phyloP scores from a whole-genome alignment of 2,329 filamentous ascomycete genomes.

The Paraphoma chrysanthemicola region DNA sequence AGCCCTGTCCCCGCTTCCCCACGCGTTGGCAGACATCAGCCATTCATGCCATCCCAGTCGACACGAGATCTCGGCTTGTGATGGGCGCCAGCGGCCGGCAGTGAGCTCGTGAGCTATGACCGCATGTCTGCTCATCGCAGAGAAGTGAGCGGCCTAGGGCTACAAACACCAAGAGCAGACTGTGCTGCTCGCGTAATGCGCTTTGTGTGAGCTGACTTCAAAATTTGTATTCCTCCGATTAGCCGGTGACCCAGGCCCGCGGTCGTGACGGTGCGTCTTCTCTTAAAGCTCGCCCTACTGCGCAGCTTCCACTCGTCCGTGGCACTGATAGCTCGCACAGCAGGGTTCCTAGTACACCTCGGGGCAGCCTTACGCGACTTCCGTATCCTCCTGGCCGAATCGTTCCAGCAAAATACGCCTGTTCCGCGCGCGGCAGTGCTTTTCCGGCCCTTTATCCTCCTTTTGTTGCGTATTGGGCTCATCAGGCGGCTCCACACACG shows the following conservation, averaged over 20 bases:
- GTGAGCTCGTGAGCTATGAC: conserved; percentile 21
- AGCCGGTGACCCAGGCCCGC: conserved; percentile 32
- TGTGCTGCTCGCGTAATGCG: conserved; percentile 8
- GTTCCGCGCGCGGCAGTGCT: conserved; percentile 29
- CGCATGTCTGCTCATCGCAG: conserved; percentile 15
- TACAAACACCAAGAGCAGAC: not conserved
- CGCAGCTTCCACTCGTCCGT: conserved; percentile 48
- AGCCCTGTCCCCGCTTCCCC: conserved; percentile 20
- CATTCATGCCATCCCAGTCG: conserved; percentile 10
- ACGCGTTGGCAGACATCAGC: conserved; percentile 23
- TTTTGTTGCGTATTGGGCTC: conserved; percentile 14
- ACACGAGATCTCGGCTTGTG: conserved; percentile 10
- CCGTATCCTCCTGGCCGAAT: conserved; percentile 47
- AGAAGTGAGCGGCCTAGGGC: not conserved
- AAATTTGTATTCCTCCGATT: conserved; percentile 29
- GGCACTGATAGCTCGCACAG: conserved; percentile 35
- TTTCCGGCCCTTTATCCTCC: conserved; percentile 35
- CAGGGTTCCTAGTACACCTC: conserved; percentile 40
- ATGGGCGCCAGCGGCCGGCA: conserved; percentile 8
- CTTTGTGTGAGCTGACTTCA: conserved; percentile 8
- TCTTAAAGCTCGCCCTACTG: conserved; percentile 33
- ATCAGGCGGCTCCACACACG: conserved; percentile 12
- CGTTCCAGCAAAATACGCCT: conserved; percentile 25
- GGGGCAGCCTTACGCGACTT: conserved; percentile 31
- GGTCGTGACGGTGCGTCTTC: conserved; percentile 24